Percentiles rank a stretch among this genome's conserved stretches.
These are phyloP conservation scores for Phytophthora pluvialis DNA, from an alignment of 352 stramenopile genomes.

Conservation along the genomic window DNA sequence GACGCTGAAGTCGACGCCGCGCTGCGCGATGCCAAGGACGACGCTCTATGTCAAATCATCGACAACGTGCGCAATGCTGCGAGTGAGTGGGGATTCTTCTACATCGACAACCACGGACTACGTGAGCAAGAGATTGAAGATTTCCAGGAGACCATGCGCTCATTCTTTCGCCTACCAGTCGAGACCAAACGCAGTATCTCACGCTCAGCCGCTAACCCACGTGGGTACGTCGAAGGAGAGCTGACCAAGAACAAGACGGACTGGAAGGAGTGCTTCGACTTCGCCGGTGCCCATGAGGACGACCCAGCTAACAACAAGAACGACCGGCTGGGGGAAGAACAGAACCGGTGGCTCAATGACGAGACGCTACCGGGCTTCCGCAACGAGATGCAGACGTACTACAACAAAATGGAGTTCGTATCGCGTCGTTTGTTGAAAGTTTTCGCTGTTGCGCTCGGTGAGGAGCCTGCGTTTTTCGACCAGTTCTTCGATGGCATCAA, in stretches of 20 bases:
- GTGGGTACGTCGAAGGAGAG: constrained; percentile 94
- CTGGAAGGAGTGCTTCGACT: constrained; percentile 93
- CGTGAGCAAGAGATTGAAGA: constrained; percentile 52
- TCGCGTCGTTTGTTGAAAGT: constrained; percentile 60
- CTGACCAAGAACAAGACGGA: constrained; percentile 94
- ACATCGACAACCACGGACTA: constrained; percentile 65
- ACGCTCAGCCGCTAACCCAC: constrained; percentile 78
- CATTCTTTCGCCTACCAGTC: constrained; percentile 85
- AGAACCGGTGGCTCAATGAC: constrained; percentile 84
- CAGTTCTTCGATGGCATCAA: constrained; percentile 69
- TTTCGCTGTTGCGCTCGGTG: constrained; percentile 58
- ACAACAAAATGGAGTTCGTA: constrained; percentile 57
- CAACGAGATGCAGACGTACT: constrained; percentile 45
- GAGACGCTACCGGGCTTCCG: constrained; percentile 61
- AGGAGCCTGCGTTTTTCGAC: constrained; percentile 57
- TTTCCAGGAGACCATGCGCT: constrained; percentile 66
- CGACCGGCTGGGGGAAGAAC: constrained; percentile 81
- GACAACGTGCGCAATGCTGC: constrained; percentile 30
- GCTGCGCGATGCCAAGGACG: neutral
- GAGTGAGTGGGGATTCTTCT: constrained; percentile 92
- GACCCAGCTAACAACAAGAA: constrained; percentile 43
- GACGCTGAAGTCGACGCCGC: constrained; percentile 26
- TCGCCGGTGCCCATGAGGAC: constrained; percentile 48
- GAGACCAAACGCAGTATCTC: constrained; percentile 57
- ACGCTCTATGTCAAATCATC: constrained; percentile 43